Percentiles rank a stretch among this genome's conserved stretches.
Conservation (phyloP, 192 early-diverging fungal species). For the Coemansia sp. region DNA sequence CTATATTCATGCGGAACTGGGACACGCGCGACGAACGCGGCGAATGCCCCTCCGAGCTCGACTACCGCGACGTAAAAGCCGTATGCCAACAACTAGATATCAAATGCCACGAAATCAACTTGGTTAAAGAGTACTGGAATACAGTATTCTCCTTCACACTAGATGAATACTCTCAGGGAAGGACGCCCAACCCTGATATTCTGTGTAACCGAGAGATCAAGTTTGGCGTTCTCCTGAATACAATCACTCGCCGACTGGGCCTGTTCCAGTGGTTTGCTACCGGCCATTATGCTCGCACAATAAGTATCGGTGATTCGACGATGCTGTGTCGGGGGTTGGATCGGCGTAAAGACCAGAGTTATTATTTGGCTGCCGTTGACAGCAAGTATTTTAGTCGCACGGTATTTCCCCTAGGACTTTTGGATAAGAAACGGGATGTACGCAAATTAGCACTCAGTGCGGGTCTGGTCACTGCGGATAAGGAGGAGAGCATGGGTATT, state of each 20-base stretch:
- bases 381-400: conserved; percentile 33
- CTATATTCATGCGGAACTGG: conserved; percentile 96
- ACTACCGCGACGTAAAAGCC: conserved; percentile 76
- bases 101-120: conserved; percentile 64
- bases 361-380: conserved; percentile 77
- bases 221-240: conserved; percentile 84
- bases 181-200: conserved; percentile 94
- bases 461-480: conserved; percentile 62
- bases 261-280: conserved; percentile 59
- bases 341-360: conserved; percentile 87
- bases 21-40: conserved; percentile 79
- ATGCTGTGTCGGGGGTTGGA: conserved; percentile 60
- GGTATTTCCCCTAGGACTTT: conserved; percentile 81
- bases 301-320: background rate
- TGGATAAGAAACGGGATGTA: conserved; percentile 69
- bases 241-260: conserved; percentile 21
- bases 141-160: conserved; percentile 84
- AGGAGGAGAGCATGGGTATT: conserved; percentile 94
- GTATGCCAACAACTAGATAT: conserved; percentile 74
- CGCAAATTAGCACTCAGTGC: conserved; percentile 64
- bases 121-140: conserved; percentile 91
- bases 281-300: conserved; percentile 62
- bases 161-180: conserved; percentile 65
- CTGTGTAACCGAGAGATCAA: conserved; percentile 91
- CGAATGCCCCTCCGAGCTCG: conserved; percentile 72